Evolutionary conservation across 768 basidiomycete species (phyloP), one percentile per base, ranked within the genome.

Genomic region (Boletus sp.): DNA sequence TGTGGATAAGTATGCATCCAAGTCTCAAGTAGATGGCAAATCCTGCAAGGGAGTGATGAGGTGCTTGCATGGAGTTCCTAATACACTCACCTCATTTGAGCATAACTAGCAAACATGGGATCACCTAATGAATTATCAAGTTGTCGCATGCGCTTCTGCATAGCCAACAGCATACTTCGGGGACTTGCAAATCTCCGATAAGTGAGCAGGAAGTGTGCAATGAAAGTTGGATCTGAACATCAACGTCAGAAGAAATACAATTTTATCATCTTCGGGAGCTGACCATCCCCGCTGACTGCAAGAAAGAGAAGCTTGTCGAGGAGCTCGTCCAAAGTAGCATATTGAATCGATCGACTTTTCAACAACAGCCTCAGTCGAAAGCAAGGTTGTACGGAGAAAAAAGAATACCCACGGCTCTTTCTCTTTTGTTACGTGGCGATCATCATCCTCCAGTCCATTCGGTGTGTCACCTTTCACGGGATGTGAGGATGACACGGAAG

Each of bases 71-170:
- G 28, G n/a, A 58, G 63, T 48, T 28, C 30, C 41, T 12, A 9
- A 32, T 28, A 20, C 7, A 5, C 62, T 45, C 63, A 90, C 92
- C 87, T 84, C 90, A 93, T 91, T 69, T 94, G 92, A 7, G 89
- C 90, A 71, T 87, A 93, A 64, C 86, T 89, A 8, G 90, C 89
- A 72, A 93, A 89, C 83, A 92, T 87, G 1, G 88, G 87, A 74
- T 94, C 90, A 7, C 84, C 83, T 12, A 82, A 80, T 17, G 86
- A 83, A 52, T 82, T 81, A 65, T 89, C 87, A 14, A 94, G 75
- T 60, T 87, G 83, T 35, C 88, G 83, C 82, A 93, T 87, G 47
- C 90, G 85, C 67, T 91, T 89, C 71, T 92, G 89, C 87, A 94
- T 91, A 6, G 90, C 87, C 45, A 92, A 77, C n/a, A 94, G 76